These are phyloP conservation scores for Luvunga scandens DNA, from an alignment of 345 rosid genomes.

Conservation along the genomic window DNA sequence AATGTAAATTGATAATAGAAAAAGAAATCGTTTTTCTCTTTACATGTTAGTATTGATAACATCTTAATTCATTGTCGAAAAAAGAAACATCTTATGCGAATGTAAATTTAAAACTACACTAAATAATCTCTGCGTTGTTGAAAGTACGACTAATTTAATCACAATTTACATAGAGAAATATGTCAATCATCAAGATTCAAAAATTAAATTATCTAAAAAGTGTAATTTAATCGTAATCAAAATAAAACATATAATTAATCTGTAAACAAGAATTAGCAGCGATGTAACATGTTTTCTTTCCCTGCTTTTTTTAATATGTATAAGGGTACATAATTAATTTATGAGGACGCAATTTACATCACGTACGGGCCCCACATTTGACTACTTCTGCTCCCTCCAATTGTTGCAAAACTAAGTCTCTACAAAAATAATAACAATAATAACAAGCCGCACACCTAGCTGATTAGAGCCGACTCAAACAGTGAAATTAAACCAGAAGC, in stretches of 20 bases:
- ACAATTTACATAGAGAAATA: too few species aligned
- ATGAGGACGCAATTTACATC: background rate
- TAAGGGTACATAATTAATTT: background rate
- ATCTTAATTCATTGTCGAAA: too few species aligned
- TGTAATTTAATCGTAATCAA: background rate
- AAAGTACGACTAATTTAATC: too few species aligned
- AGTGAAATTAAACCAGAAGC: background rate
- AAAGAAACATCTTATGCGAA: too few species aligned
- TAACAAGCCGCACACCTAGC: constrained; percentile 22
- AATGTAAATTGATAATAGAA: too few species aligned
- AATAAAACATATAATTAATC: background rate
- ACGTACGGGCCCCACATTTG: background rate
- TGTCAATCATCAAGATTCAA: background rate
- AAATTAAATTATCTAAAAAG: background rate
- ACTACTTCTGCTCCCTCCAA: background rate
- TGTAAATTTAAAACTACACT: too few species aligned
- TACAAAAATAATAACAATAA: background rate
- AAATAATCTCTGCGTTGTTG: too few species aligned
- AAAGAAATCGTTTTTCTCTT: too few species aligned
- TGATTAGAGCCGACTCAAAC: constrained; percentile 23
- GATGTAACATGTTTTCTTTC: background rate
- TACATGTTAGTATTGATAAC: too few species aligned
- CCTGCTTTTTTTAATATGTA: background rate
- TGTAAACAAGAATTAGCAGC: background rate
- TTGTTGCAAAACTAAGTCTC: background rate